These are phyloP conservation scores for Closterium sp. DNA, from an alignment of 139 green algal species.

Conservation along the genomic window DNA sequence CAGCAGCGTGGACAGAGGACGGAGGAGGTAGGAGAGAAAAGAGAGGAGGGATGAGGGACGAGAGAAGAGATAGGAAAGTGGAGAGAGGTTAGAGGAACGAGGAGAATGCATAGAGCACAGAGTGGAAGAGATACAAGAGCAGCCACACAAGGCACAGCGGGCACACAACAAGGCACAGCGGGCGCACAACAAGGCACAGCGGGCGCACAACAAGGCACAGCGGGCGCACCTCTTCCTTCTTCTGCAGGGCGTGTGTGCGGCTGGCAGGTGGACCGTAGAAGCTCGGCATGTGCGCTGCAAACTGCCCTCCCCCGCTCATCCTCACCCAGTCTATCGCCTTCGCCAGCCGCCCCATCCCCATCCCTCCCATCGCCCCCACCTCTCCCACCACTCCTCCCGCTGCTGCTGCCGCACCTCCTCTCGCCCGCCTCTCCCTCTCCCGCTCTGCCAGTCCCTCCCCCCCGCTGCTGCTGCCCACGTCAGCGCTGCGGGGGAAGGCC, in stretches of 20 bases:
- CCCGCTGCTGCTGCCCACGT: background rate
- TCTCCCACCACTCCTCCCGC: no score
- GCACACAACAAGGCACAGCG: no score
- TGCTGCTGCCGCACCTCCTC: background rate
- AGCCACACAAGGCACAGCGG: background rate
- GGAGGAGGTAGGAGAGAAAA: no score
- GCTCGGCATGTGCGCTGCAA: background rate
- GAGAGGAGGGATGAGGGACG: no score
- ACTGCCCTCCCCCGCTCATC: background rate
- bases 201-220: background rate
- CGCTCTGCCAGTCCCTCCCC: background rate
- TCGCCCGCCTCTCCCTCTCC: background rate
- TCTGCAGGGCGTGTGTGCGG: background rate
- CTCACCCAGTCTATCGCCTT: background rate
- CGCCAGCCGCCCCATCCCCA: background rate
- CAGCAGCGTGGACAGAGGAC: no score
- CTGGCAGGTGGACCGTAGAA: background rate
- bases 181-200: background rate
- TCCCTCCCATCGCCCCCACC: background rate
- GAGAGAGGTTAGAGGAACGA: no score
- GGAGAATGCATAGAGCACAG: background rate
- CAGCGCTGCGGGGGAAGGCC: background rate
- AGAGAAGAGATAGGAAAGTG: no score
- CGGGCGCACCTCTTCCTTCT: background rate
- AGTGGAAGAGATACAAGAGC: no score